Percentiles rank a stretch among this genome's conserved stretches.
These are phyloP conservation scores for Ophiostoma montium DNA, from an alignment of 2,329 filamentous ascomycete genomes.

Conservation along the genomic window DNA sequence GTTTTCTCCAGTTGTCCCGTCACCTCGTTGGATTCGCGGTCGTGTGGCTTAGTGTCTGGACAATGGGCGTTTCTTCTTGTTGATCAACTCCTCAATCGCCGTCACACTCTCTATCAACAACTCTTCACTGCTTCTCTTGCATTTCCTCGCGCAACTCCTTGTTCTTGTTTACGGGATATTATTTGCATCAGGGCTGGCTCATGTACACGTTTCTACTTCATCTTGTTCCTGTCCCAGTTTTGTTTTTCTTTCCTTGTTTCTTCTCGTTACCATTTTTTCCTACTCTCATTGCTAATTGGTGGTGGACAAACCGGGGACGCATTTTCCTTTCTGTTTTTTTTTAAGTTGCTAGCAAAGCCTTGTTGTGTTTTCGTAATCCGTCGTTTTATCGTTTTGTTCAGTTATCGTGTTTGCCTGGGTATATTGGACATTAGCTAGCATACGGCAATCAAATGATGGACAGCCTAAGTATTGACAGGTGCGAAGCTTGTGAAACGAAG, in stretches of 20 bases:
- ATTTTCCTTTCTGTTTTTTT: not conserved
- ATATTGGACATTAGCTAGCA: not conserved
- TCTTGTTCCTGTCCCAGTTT: not conserved
- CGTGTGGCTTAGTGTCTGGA: not conserved
- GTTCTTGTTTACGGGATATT: not conserved
- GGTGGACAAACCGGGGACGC: not conserved
- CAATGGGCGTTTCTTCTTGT: not conserved
- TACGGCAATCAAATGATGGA: not conserved
- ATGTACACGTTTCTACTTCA: constrained; percentile 1
- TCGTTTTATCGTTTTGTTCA: not conserved
- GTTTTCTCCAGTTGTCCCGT: too few relatives aligned
- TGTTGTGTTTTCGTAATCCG: not conserved
- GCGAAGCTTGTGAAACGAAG: too few relatives aligned
- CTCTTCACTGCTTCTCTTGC: not conserved
- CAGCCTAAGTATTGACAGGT: not conserved
- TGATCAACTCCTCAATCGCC: not conserved
- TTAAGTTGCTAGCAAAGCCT: not conserved
- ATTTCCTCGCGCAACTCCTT: not conserved
- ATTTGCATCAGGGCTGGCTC: constrained; percentile 3
- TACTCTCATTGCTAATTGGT: not conserved
- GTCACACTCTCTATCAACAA: not conserved
- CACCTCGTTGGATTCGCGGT: too few relatives aligned
- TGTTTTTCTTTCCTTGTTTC: not conserved
- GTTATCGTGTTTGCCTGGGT: not conserved
- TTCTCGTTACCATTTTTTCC: not conserved